A percentile compares a stretch with the other conserved stretches of the same genome.
Conservation (phyloP, 2,329 filamentous ascomycete species). For the Trichoderma sp. region DNA sequence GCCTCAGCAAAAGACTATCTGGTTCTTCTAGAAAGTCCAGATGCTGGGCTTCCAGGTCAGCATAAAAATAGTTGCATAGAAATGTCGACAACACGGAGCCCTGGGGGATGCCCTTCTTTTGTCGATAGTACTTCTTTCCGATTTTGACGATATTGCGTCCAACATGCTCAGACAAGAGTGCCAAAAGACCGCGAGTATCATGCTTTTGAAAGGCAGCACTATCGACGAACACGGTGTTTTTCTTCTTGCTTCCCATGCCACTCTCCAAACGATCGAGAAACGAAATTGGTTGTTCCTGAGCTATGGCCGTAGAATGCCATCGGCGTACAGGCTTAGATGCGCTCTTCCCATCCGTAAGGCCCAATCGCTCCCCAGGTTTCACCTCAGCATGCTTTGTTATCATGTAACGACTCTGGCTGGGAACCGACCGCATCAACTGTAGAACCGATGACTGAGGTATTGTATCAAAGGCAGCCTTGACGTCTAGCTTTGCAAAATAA, state of each 20-base stretch:
- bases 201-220: slow-evolving; percentile 62
- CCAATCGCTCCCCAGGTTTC: slow-evolving; percentile 48
- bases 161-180: slow-evolving; percentile 80
- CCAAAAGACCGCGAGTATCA: slow-evolving; percentile 62
- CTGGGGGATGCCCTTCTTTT: slow-evolving; percentile 89
- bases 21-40: slow-evolving; percentile 64
- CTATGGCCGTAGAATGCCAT: slow-evolving; percentile 59
- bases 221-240: slow-evolving; percentile 78
- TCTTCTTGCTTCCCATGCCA: slow-evolving; percentile 50
- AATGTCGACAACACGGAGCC: slow-evolving; percentile 86
- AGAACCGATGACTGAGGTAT: slow-evolving; percentile 83
- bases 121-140: slow-evolving; percentile 84
- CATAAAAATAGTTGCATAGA: slow-evolving; percentile 96
- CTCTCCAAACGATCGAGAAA: slow-evolving; percentile 53
- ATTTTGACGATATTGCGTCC: slow-evolving; percentile 83
- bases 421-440: slow-evolving; percentile 63
- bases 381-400: slow-evolving; percentile 77
- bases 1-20: slow-evolving; percentile 72
- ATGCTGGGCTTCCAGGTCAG: slow-evolving; percentile 73
- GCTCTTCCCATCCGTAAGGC: slow-evolving; percentile 31
- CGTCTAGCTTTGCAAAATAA: slow-evolving; percentile 92
- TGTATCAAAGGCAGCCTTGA: slow-evolving; percentile 90
- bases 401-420: slow-evolving; percentile 64
- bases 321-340: slow-evolving; percentile 48
- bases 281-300: slow-evolving; percentile 46